Evolutionary conservation across 2,329 filamentous ascomycete species (phyloP), one percentile per base, ranked within the genome.

Genomic region (Arthrinium puccinioides): DNA sequence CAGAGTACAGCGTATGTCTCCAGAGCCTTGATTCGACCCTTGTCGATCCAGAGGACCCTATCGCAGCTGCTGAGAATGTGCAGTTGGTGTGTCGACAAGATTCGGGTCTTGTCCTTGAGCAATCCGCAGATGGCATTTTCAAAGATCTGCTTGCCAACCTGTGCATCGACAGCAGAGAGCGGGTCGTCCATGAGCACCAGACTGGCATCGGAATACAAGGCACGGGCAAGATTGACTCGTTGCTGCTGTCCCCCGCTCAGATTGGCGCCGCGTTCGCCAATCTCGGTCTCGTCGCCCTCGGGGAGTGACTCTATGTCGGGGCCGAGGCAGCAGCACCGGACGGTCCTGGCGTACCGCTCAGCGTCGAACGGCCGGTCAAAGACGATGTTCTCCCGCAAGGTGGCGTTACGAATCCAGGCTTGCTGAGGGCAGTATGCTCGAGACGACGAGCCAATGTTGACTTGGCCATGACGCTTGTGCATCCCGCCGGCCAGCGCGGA

Each of bases 401-500:
- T 84, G 0, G 86, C 74, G 52, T 95, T 95, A 53, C 95, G 88
- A 32, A 96, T 94, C 89, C 89, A 96, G 0, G 89, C 85, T 53
- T 94, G 94, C 55, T 96, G 89, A 0, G 89, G 88, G 48, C 89
- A 95, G 51, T 94, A 94, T 0, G 88, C 84, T 40, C 87, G 71
- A 4, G 78, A 96, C 0, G 86, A 86, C 7, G 24, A 11, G 26
- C 88, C 86, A 48, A 92, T 73, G 0, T 76, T 73, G 6, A 94
- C 73, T 25, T 82, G 72, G 10, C 88, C 88, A 4, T 63, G 65
- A 0, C 84, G 92, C 57, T 82, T 84, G 32, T 87, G 79, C 90
- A 97, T 97, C 45, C 96, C 90, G 19, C 90, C 90, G 1, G 89
- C 89, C 31, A 97, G 65, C 1, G 90, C 87, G 21, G 87, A 84